phyloP scores from a whole-genome alignment of 192 early-diverging fungal genomes.

The Rhizoclosmatium globosum region DNA sequence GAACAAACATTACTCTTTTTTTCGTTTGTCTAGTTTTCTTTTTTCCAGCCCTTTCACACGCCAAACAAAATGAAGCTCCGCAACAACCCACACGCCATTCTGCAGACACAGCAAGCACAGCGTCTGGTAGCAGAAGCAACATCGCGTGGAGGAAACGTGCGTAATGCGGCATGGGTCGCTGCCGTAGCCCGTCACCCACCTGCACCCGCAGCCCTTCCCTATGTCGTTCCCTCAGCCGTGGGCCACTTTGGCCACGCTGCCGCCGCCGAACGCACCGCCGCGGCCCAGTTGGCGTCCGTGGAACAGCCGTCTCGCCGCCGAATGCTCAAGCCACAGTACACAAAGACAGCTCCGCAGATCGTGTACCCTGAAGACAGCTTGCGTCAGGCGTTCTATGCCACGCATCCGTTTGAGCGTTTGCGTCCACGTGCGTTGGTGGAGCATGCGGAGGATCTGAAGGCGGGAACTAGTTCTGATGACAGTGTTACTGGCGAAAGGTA shows the following conservation, averaged over 20 bases:
- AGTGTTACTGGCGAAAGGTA: constrained; percentile 86
- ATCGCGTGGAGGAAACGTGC: neutral
- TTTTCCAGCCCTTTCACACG: neutral
- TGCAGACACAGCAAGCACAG: neutral
- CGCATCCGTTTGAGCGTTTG: constrained; percentile 91
- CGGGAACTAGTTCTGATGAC: constrained; percentile 8
- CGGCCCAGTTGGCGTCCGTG: neutral
- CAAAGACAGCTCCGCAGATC: constrained; percentile 57
- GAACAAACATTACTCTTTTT: neutral
- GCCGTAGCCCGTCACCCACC: constrained; percentile 21
- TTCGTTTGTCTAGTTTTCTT: neutral
- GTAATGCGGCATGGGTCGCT: constrained; percentile 10
- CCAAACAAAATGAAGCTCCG: neutral
- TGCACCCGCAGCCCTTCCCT: constrained; percentile 15
- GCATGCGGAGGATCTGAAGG: constrained; percentile 52
- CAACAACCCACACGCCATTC: constrained; percentile 2
- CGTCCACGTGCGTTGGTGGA: constrained; percentile 79
- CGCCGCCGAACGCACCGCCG: neutral
- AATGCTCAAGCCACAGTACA: neutral
- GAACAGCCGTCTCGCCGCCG: neutral
- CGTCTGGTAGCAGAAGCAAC: neutral
- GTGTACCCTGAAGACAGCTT: constrained; percentile 90
- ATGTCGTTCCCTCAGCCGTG: constrained; percentile 22
- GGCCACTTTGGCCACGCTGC: constrained; percentile 31
- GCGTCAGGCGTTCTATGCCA: constrained; percentile 84